Evolutionary conservation across 2,329 filamentous ascomycete species (phyloP), one percentile per base, ranked within the genome.

Genomic region (Trichoderma koningiopsis): DNA sequence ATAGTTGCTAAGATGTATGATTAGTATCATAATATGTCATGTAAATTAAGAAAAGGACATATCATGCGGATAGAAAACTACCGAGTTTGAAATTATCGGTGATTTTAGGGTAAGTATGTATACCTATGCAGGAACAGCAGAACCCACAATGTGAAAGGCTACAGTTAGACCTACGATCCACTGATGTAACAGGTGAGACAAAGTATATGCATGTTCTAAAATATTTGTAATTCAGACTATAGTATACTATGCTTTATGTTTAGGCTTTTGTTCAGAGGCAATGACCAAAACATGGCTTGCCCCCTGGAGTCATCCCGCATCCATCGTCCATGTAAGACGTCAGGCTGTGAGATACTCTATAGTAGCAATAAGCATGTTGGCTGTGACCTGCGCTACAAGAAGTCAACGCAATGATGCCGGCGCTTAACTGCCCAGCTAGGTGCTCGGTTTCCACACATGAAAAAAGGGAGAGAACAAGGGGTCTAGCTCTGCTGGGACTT

Each of bases 311-410:
- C 8, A n/a, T 53, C 11, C 35, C 13, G n/a, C 10, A n/a, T 13
- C 16, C 57, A 14, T 59, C 22, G 7, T 11, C 29, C 22, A 33
- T 43, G 33, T 43, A 27, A 40, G 57, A 40, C 5, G 10, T 22
- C 19, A n/a, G 33, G n/a, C 13, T 19, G 63, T 24, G 4, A 31
- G 53, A 66, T 66, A 53, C 24, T 43, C 13, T 22, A n/a, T 49
- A 55, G 7, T 16, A n/a, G 27, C 16, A 16, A n/a, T 58, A 19
- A 24, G 33, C 59, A 27, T 68, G 68, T 70, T 76, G 76, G 75
- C 72, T 74, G 74, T 35, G 74, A 75, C 73, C 72, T 74, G 75
- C 37, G 75, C 16, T 76, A 70, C 75, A 75, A 76, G 76, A 77
- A 76, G 11, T 74, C 74, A 73, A 76, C 77, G 75, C 75, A 77